Base-by-base conservation (phyloP, 2,329 filamentous ascomycete genomes). In the Ophiostoma angusticollis region DNA sequence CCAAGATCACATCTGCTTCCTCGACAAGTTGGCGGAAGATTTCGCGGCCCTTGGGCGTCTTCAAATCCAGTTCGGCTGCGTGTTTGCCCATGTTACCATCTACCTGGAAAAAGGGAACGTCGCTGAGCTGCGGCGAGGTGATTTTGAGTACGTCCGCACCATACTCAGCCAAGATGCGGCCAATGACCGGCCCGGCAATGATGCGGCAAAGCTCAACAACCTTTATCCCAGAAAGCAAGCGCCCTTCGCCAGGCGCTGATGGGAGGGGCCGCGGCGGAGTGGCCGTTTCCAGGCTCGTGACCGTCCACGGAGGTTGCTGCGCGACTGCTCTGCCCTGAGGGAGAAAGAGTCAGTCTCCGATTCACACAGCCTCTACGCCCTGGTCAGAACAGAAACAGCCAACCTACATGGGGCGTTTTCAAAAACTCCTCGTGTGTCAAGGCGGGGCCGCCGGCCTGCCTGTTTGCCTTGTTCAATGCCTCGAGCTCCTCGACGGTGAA, bases 1-100 rank as follows among this genome's bases (percentile, higher is more conserved):
- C 65, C 17, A 74, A 51, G 41, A 73, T 64, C 25, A 73, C 61
- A 47, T 75, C 71, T 2, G 63, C 67, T 2, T 67, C 64, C 5
- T 50, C 48, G 11, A 71, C 50, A 8, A 60, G 54, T 2, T 50
- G 49, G 41, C 56, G 58, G 39, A 84, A 80, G 0, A 55, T 53
- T 8, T 54, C 53, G 13, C 73, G 64, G 13, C 75, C 76, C 34
- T 66, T 65, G 1, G 54, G 50, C 2, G 57, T 46, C 3, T 59
- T 58, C 25, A 73, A 61, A 45, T 75, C 64, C 3, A 74, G 51
- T 12, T 55, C 52, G 3, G 61, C 55, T 2, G 62, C 66, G 36
- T 60, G 58, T 49, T 68, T 68, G n/a, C 65, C 66, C 30, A 62
- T 59, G 35, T 61, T 65, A 14, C 65, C 50, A 28, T 62, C 58